Evolutionary conservation across 352 stramenopile genomes (phyloP).

Genomic region (Pythium brassicae): DNA sequence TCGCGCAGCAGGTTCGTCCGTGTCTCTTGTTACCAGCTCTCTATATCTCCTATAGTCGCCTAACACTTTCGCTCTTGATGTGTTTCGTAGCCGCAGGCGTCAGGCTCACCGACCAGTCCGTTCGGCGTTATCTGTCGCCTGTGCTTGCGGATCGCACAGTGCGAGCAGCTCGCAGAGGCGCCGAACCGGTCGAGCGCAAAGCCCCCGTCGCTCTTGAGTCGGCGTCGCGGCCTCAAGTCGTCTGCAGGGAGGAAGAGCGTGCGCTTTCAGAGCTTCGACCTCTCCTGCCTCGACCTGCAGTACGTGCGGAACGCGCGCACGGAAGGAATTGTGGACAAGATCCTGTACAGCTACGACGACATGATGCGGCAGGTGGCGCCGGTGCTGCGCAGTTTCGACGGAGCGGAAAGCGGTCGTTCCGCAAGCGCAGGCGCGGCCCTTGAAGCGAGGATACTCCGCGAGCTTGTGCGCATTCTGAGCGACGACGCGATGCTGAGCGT

Average conservation of each 20-base stretch:
- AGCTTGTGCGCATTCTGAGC: slow-evolving; percentile 12
- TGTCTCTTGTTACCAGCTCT: too few species aligned
- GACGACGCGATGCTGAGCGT: slow-evolving; percentile 11
- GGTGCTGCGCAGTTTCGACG: slow-evolving; percentile 9
- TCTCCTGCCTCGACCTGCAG: slow-evolving; percentile 56
- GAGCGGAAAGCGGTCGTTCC: background rate
- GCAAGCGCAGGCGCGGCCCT: background rate
- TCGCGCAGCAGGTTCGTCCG: slow-evolving; percentile 10
- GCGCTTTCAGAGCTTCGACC: slow-evolving; percentile 60
- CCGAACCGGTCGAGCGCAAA: slow-evolving; percentile 15
- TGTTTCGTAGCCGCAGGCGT: background rate
- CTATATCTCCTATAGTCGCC: background rate
- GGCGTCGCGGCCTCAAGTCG: slow-evolving; percentile 8
- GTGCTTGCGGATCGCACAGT: slow-evolving; percentile 32
- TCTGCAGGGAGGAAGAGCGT: slow-evolving; percentile 30
- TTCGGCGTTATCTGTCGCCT: slow-evolving; percentile 23
- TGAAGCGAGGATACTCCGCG: slow-evolving; percentile 12
- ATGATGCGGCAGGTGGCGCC: slow-evolving; percentile 34
- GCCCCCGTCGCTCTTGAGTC: slow-evolving; percentile 12
- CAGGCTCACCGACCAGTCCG: slow-evolving; percentile 4
- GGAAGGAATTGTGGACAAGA: slow-evolving; percentile 34
- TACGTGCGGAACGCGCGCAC: slow-evolving; percentile 47
- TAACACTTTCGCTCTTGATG: background rate
- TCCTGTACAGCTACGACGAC: slow-evolving; percentile 33
- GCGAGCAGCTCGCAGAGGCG: slow-evolving; percentile 30